Evolutionary conservation across 805 yeast species (phyloP).

Genomic region (Zygosaccharomyces kombuchaensis): DNA sequence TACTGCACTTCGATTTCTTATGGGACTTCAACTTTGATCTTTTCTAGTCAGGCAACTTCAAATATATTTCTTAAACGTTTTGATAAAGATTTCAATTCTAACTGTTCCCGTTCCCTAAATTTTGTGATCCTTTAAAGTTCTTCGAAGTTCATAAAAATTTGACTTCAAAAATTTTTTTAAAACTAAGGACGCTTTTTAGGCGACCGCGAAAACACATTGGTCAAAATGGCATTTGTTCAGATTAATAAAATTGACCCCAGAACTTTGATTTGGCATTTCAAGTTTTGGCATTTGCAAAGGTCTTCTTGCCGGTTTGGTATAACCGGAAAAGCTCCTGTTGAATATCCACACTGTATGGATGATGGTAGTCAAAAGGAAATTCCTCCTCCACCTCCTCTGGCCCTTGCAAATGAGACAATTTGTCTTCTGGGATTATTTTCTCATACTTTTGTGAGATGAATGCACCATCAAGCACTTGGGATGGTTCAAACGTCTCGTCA

Average conservation of each 20-base stretch:
- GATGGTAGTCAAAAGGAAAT: constrained; percentile 28
- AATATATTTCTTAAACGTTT: not conserved
- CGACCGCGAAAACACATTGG: not conserved
- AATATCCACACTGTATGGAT: constrained; percentile 12
- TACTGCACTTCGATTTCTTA: too few relatives aligned
- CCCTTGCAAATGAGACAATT: not conserved
- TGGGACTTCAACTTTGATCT: not conserved
- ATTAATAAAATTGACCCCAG: too few relatives aligned
- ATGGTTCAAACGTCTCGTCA: constrained; percentile 34
- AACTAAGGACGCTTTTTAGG: not conserved
- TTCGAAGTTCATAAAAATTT: not conserved
- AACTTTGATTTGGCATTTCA: not conserved
- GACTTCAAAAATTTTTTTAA: not conserved
- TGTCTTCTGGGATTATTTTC: constrained; percentile 4
- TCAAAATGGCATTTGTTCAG: too few relatives aligned
- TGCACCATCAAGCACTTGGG: constrained; percentile 8
- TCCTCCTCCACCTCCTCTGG: not conserved
- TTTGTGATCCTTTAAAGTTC: not conserved
- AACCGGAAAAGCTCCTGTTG: constrained; percentile 15
- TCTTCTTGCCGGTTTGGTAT: constrained; percentile 1
- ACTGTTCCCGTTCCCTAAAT: not conserved
- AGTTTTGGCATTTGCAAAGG: not conserved
- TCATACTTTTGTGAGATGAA: constrained; percentile 7
- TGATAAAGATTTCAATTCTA: not conserved
- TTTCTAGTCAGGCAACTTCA: not conserved